These are phyloP conservation scores for Boletus rubropictus DNA, from an alignment of 768 basidiomycete species.

Conservation along the genomic window DNA sequence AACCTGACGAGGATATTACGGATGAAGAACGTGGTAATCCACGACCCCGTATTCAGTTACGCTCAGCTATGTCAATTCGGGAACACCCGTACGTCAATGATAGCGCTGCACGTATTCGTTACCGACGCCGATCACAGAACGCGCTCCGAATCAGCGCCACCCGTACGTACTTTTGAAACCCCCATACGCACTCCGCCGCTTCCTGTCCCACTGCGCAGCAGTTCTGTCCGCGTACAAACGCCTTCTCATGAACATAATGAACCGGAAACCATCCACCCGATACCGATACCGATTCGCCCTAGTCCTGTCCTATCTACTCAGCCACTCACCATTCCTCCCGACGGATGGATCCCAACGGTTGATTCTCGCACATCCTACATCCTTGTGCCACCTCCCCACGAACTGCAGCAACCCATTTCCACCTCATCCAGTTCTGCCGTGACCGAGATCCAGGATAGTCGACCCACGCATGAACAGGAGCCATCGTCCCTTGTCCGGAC, in stretches of 20 bases:
- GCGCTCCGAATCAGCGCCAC: conserved; percentile 27
- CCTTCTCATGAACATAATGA: conserved; percentile 18
- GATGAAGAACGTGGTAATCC: conserved; percentile 23
- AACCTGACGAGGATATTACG: conserved; percentile 7
- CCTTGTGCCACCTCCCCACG: conserved; percentile 20
- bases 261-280: conserved; percentile 27
- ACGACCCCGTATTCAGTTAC: conserved; percentile 11
- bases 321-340: conserved; percentile 10
- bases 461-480: conserved; percentile 4
- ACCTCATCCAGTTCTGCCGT: conserved; percentile 13
- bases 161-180: conserved; percentile 20
- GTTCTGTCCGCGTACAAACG: conserved; percentile 13
- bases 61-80: conserved; percentile 15
- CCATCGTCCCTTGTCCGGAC: conserved; percentile 22
- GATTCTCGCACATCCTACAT: conserved; percentile 26
- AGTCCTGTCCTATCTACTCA: conserved; percentile 10
- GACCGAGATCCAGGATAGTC: conserved; percentile 11
- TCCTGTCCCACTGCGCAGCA: conserved; percentile 18
- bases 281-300: conserved; percentile 25
- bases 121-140: conserved; percentile 17
- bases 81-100: conserved; percentile 21
- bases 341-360: conserved; percentile 28
- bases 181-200: conserved; percentile 14
- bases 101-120: neutral
- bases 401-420: conserved; percentile 11